These are phyloP conservation scores for Alternaria atra DNA, from an alignment of 2,329 filamentous ascomycete genomes.

Conservation along the genomic window DNA sequence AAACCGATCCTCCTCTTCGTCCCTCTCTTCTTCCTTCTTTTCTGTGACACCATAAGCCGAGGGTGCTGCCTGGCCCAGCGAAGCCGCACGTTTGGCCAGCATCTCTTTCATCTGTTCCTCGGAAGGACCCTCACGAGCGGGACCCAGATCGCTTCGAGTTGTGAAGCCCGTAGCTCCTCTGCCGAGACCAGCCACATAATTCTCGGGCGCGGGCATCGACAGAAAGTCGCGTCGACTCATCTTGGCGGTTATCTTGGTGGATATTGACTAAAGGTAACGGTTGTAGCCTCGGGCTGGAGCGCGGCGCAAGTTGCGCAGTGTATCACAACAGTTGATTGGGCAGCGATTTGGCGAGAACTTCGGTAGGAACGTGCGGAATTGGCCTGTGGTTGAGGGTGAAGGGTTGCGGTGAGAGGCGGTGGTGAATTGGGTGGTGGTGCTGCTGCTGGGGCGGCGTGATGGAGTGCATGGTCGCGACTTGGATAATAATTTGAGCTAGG, in stretches of 20 bases:
- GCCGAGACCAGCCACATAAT: constrained; percentile 89
- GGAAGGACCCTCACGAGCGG: constrained; percentile 91
- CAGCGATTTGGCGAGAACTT: background rate
- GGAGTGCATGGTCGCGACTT: constrained; percentile 15
- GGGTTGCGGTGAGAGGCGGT: background rate
- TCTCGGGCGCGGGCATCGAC: constrained; percentile 74
- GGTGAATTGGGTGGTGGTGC: background rate
- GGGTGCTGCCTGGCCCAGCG: constrained; percentile 76
- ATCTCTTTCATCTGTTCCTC: constrained; percentile 99
- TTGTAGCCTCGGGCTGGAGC: background rate
- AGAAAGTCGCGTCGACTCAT: constrained; percentile 86
- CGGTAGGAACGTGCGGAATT: too few relatives aligned
- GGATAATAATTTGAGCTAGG: constrained; percentile 23
- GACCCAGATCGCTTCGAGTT: constrained; percentile 93
- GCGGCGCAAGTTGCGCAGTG: constrained; percentile 3
- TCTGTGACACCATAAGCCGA: constrained; percentile 75
- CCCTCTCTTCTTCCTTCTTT: constrained; percentile 76
- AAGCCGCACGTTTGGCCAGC: constrained; percentile 89
- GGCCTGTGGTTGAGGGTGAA: background rate
- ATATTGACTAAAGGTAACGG: background rate
- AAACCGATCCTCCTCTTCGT: constrained; percentile 80
- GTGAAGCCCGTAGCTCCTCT: constrained; percentile 98
- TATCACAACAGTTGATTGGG: background rate
- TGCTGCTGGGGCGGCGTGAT: background rate
- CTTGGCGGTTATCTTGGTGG: constrained; percentile 26